These are phyloP conservation scores for Aspergillus ochraceoroseus DNA, from an alignment of 2,329 filamentous ascomycete genomes.

Conservation along the genomic window DNA sequence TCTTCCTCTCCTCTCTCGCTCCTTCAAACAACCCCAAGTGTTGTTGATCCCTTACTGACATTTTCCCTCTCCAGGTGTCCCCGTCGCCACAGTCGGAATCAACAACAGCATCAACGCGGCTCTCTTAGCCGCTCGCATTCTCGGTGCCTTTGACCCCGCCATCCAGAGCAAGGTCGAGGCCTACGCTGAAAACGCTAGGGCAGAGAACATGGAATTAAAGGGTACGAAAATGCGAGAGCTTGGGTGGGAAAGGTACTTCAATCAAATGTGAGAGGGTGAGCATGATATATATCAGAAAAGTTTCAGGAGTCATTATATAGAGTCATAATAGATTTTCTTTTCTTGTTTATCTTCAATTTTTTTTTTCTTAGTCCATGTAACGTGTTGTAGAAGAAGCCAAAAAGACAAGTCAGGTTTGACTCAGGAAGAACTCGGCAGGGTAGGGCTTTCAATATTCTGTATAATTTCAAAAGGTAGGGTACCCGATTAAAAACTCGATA, in stretches of 20 bases:
- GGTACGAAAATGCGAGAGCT: slow-evolving; percentile 42
- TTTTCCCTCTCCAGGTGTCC: slow-evolving; percentile 52
- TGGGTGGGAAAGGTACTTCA: slow-evolving; percentile 45
- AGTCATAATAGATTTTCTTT: slow-evolving; percentile 3
- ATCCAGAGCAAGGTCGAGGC: slow-evolving; percentile 42
- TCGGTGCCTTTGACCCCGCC: slow-evolving; percentile 50
- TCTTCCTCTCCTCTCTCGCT: slow-evolving; percentile 13
- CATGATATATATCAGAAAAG: slow-evolving; percentile 1
- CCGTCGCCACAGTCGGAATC: slow-evolving; percentile 71
- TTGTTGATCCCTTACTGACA: too few relatives aligned
- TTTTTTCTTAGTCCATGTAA: too few relatives aligned
- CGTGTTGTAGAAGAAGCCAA: too few relatives aligned
- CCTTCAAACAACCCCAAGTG: not conserved
- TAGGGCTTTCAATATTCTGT: too few relatives aligned
- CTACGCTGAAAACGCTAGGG: slow-evolving; percentile 41
- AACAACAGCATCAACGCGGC: slow-evolving; percentile 76
- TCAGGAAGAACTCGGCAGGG: too few relatives aligned
- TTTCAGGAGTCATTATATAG: too few relatives aligned
- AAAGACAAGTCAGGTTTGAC: not conserved
- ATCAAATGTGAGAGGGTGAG: slow-evolving; percentile 38
- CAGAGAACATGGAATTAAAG: slow-evolving; percentile 43
- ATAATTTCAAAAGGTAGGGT: too few relatives aligned
- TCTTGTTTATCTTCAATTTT: too few relatives aligned
- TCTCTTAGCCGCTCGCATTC: slow-evolving; percentile 63
- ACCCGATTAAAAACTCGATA: slow-evolving; percentile 7